Conservation (phyloP, 2,329 filamentous ascomycete species). For the Herpotrichia juniperi region DNA sequence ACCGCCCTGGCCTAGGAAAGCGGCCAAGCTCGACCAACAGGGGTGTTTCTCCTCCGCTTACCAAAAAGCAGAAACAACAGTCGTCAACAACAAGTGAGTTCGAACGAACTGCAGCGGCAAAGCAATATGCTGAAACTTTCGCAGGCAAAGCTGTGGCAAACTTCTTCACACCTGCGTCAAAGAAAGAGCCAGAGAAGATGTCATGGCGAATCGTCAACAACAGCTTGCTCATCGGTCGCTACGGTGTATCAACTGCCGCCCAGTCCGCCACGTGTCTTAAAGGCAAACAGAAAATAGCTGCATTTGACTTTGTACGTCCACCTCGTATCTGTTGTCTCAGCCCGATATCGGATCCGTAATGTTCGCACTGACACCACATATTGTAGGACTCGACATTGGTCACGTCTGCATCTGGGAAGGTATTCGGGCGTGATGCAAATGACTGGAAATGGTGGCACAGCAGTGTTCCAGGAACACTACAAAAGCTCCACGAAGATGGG, state of each 20-base stretch:
- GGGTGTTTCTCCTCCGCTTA: conserved; percentile 64
- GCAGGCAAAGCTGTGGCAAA: conserved; percentile 73
- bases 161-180: conserved; percentile 87
- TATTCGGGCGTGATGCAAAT: conserved; percentile 69
- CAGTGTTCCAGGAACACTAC: conserved; percentile 70
- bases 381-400: conserved; percentile 86
- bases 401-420: conserved; percentile 78
- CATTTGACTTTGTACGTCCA: conserved; percentile 46
- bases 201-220: conserved; percentile 71
- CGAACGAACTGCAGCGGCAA: neutral
- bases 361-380: conserved; percentile 13
- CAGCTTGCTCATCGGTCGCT: conserved; percentile 78
- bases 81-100: conserved; percentile 60
- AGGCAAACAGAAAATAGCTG: conserved; percentile 38
- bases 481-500: conserved; percentile 73
- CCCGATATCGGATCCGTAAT: neutral
- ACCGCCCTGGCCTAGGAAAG: conserved; percentile 33
- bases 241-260: conserved; percentile 52
- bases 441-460: conserved; percentile 97
- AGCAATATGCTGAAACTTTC: neutral
- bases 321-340: neutral
- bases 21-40: conserved; percentile 46
- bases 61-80: conserved; percentile 60
- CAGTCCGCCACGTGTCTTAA: conserved; percentile 14
- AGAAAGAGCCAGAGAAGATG: conserved; percentile 80